Base-by-base conservation (phyloP, 768 basidiomycete genomes). In the Grammothele lineata region DNA sequence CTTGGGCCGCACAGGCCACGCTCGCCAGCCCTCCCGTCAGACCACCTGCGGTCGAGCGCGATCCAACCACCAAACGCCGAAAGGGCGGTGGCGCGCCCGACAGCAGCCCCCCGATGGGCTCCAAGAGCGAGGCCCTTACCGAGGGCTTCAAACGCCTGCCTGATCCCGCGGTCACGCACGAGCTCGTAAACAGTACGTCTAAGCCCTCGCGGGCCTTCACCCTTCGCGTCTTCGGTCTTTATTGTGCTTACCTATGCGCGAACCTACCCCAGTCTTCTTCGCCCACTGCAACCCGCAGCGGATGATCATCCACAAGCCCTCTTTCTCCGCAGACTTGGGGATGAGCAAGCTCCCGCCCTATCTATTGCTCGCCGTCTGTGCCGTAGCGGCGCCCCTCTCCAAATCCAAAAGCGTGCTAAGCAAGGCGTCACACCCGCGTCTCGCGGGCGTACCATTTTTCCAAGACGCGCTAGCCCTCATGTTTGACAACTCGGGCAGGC, bases 231-330 rank as follows among this genome's bases (percentile, higher is more conserved):
- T 30, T 30, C n/a, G n/a, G n/a, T n/a, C n/a, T n/a, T n/a, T n/a
- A n/a, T n/a, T n/a, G n/a, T n/a, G n/a, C n/a, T n/a, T n/a, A n/a
- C n/a, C n/a, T n/a, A n/a, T n/a, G n/a, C n/a, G n/a, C n/a, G n/a
- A n/a, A n/a, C n/a, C n/a, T n/a, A n/a, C n/a, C n/a, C 33, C 57
- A 90, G 87, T 90, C 9, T 90, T 90, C 64, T 90, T 91, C 62
- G 75, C 88, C 21, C 85, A 86, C 62, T 84, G 83, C 55, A 85
- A 90, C 59, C 88, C 88, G 19, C 79, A 82, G 51, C 78, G 84
- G 30, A 74, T 82, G 56, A 73, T 90, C 50, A 77, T 92, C 37
- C 89, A 92, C 65, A 86, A 86, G 43, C 83, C 89, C 18, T 80
- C 83, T 7, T 92, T 92, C 57, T 72, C 81, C 19, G 72, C 80